Evolutionary conservation across 345 rosid species (phyloP).

Genomic region (Eutrema yunnanense): DNA sequence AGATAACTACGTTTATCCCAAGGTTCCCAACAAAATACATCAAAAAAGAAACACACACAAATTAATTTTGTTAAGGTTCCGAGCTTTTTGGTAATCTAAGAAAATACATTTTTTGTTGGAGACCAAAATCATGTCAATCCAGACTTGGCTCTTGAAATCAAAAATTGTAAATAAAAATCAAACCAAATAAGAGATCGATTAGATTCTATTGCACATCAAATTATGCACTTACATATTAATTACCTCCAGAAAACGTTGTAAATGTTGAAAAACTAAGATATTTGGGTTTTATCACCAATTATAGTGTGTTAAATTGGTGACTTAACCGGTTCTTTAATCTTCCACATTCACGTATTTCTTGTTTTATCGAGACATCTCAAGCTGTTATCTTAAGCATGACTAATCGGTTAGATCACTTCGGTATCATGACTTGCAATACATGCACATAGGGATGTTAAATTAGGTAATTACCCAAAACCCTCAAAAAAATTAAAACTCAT

Average conservation of each 20-base stretch:
- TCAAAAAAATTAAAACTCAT: too few relatives aligned
- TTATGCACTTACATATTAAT: neutral
- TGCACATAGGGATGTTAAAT: neutral
- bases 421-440: neutral
- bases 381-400: neutral
- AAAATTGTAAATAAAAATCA: too few relatives aligned
- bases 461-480: too few relatives aligned
- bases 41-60: too few relatives aligned
- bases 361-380: neutral
- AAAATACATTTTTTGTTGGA: too few relatives aligned
- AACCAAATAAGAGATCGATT: too few relatives aligned
- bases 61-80: too few relatives aligned
- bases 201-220: too few relatives aligned
- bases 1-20: neutral
- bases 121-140: too few relatives aligned
- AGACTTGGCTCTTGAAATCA: too few relatives aligned
- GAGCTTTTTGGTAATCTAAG: too few relatives aligned
- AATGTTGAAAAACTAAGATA: neutral
- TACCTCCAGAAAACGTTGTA: too few relatives aligned
- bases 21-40: neutral
- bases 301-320: neutral
- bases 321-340: neutral
- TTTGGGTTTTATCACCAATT: neutral
- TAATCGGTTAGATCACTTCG: neutral
- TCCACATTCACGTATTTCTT: neutral